Conservation (phyloP, 148 eudicot genomes). For the Vaccinium darrowii region DNA sequence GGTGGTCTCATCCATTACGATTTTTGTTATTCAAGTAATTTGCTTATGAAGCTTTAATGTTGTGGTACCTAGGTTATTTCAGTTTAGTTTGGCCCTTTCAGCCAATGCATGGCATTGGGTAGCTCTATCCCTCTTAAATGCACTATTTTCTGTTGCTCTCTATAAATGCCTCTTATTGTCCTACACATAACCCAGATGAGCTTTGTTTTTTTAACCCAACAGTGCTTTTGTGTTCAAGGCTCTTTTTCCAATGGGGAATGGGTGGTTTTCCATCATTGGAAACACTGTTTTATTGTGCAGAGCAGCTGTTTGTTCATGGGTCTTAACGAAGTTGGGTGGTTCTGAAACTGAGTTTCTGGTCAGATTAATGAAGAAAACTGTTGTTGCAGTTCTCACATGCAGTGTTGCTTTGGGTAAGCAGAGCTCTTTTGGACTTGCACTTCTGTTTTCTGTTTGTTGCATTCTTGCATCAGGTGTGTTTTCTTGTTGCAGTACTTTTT, state of each 20-base stretch:
- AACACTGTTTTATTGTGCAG: constrained; percentile 26
- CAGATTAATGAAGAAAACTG: constrained; percentile 32
- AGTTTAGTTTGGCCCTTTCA: not conserved
- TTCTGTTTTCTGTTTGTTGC: not conserved
- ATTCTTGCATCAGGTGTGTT: not conserved
- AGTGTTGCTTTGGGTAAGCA: constrained; percentile 53
- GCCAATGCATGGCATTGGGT: constrained; percentile 15
- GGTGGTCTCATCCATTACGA: not conserved
- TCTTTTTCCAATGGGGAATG: constrained; percentile 1
- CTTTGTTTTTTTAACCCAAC: not conserved
- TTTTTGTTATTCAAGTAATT: not conserved
- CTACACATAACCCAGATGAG: constrained; percentile 5
- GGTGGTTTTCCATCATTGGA: constrained; percentile 6
- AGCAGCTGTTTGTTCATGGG: constrained; percentile 22
- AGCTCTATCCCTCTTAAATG: constrained; percentile 15
- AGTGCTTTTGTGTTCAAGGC: not conserved
- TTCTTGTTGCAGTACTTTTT: not conserved
- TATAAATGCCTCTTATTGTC: not conserved
- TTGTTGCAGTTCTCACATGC: constrained; percentile 39
- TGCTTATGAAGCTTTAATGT: not conserved
- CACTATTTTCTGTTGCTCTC: not conserved
- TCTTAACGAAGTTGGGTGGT: constrained; percentile 18
- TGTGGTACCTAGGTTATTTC: not conserved
- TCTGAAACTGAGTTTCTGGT: constrained; percentile 25
- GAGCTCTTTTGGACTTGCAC: not conserved